Evolutionary conservation across 2,329 filamentous ascomycete genomes (phyloP).

Genomic region (Apiospora koreana): DNA sequence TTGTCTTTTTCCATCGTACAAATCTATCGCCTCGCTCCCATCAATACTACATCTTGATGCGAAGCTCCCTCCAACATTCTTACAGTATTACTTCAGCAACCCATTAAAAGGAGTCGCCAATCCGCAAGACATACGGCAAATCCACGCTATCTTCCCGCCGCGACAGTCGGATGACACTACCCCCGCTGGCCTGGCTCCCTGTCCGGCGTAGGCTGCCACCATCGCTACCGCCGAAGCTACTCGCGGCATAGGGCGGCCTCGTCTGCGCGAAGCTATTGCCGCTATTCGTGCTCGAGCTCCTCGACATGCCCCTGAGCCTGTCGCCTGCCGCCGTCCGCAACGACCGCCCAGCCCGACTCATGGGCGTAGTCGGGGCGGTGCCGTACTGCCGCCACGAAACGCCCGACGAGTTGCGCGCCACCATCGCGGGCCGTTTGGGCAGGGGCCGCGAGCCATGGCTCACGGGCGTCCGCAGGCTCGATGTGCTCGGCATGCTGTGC

Average conservation of each 20-base stretch:
- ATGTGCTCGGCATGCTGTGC: constrained; percentile 11
- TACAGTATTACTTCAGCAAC: background rate
- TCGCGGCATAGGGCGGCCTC: constrained; percentile 38
- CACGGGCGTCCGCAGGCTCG: constrained; percentile 14
- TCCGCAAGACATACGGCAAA: constrained; percentile 37
- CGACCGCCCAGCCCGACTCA: constrained; percentile 32
- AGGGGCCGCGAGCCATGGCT: constrained; percentile 34
- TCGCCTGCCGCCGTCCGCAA: constrained; percentile 14
- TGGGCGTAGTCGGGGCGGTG: constrained; percentile 56
- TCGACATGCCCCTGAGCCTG: background rate
- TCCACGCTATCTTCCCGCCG: constrained; percentile 33
- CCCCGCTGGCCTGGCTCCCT: constrained; percentile 34
- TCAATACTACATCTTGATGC: too few relatives aligned
- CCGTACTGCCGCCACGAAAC: constrained; percentile 45
- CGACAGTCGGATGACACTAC: constrained; percentile 48
- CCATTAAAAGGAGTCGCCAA: constrained; percentile 25
- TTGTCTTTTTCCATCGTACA: background rate
- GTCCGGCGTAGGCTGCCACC: constrained; percentile 37
- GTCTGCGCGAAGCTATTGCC: constrained; percentile 43
- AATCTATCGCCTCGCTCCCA: background rate
- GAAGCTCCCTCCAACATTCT: background rate
- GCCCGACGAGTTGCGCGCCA: constrained; percentile 41
- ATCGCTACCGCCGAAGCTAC: constrained; percentile 31
- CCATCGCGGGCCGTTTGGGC: constrained; percentile 23
- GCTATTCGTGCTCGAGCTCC: constrained; percentile 28